A percentile compares a stretch with the other conserved stretches of the same genome.
These are phyloP conservation scores for Cucurbita moschata DNA, from an alignment of 306 rosid species.

Conservation along the genomic window DNA sequence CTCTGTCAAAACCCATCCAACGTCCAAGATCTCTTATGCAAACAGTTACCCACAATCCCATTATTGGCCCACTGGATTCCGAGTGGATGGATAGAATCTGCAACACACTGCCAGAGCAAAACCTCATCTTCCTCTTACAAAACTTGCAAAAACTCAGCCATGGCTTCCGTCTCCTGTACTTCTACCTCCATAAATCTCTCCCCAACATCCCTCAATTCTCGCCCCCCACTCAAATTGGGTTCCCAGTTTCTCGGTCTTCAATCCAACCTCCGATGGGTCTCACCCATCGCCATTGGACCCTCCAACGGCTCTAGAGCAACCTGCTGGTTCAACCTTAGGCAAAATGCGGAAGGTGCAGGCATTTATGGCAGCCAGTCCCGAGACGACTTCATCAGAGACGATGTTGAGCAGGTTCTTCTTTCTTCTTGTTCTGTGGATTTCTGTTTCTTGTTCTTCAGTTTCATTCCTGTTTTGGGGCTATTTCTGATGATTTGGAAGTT, in stretches of 20 bases:
- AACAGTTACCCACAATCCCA: background rate
- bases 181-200: constrained; percentile 24
- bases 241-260: constrained; percentile 39
- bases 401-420: constrained; percentile 69
- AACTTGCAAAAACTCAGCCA: constrained; percentile 18
- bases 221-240: constrained; percentile 21
- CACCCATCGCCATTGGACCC: constrained; percentile 46
- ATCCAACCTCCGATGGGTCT: constrained; percentile 21
- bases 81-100: constrained; percentile 49
- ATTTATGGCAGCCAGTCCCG: constrained; percentile 91
- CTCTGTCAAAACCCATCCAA: background rate
- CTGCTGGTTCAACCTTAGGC: constrained; percentile 87
- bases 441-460: too few relatives aligned
- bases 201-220: constrained; percentile 18
- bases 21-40: background rate
- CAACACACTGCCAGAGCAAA: background rate
- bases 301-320: constrained; percentile 60
- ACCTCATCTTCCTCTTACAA: background rate
- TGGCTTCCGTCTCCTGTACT: constrained; percentile 63
- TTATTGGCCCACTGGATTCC: background rate
- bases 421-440: background rate
- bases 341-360: constrained; percentile 90
- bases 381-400: constrained; percentile 82
- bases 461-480: too few relatives aligned
- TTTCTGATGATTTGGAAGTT: too few relatives aligned